phyloP scores from a whole-genome alignment of 345 rosid species.

The Mallotus nudiflorus region DNA sequence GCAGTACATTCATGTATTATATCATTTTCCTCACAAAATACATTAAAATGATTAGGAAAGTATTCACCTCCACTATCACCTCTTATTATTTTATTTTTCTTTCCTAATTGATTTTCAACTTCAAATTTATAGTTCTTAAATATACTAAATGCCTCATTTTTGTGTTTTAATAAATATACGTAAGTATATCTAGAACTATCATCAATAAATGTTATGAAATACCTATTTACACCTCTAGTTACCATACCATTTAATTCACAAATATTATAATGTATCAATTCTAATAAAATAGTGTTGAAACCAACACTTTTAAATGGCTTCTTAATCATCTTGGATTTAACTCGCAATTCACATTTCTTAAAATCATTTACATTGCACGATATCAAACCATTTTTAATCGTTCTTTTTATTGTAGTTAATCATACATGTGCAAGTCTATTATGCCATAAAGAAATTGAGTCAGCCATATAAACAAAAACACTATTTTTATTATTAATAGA shows the following conservation, averaged over 20 bases:
- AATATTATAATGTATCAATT: conserved; percentile 6
- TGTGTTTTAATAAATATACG: conserved; percentile 8
- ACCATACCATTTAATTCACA: conserved; percentile 19
- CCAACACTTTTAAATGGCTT: not conserved
- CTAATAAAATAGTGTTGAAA: not conserved
- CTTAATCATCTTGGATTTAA: no score
- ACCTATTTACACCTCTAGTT: conserved; percentile 6
- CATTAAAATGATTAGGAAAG: not conserved
- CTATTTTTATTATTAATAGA: no score
- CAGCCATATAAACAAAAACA: no score
- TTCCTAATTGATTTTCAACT: not conserved
- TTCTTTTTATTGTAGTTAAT: no score
- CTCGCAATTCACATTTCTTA: not conserved
- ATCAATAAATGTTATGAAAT: no score
- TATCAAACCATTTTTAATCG: no score
- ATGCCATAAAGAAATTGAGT: no score
- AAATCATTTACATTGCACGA: no score
- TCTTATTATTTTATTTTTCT: conserved; percentile 8
- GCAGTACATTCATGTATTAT: conserved; percentile 1
- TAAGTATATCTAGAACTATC: conserved; percentile 8
- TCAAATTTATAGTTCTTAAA: not conserved
- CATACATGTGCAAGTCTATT: no score
- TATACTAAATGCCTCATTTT: conserved; percentile 3
- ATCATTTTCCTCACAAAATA: conserved; percentile 7
- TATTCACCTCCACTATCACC: conserved; percentile 10